These are phyloP conservation scores for Erodium texanum DNA, from an alignment of 441 rosid genomes.

Conservation along the genomic window DNA sequence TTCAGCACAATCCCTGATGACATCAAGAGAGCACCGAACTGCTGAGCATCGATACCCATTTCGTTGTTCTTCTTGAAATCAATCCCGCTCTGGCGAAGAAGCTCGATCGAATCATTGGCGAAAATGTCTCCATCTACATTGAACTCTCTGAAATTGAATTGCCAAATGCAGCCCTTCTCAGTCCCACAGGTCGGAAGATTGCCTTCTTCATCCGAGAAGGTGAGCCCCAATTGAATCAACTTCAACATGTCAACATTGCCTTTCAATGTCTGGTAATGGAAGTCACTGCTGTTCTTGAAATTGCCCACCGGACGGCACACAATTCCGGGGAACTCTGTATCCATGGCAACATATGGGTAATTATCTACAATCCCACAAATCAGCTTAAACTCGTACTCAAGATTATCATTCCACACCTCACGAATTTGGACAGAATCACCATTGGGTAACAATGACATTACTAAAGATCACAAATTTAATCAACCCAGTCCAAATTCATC, in stretches of 20 bases:
- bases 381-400: slow-evolving; percentile 39
- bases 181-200: slow-evolving; percentile 52
- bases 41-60: slow-evolving; percentile 35
- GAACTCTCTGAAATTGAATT: slow-evolving; percentile 53
- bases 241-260: slow-evolving; percentile 49
- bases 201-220: slow-evolving; percentile 52
- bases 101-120: slow-evolving; percentile 46
- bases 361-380: slow-evolving; percentile 41
- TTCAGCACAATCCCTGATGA: slow-evolving; percentile 56
- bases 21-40: slow-evolving; percentile 51
- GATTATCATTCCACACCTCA: slow-evolving; percentile 51
- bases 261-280: slow-evolving; percentile 48
- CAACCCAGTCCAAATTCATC: slow-evolving; percentile 1
- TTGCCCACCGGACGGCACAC: slow-evolving; percentile 43
- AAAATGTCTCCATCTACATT: slow-evolving; percentile 34
- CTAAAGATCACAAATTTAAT: slow-evolving; percentile 11
- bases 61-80: slow-evolving; percentile 37
- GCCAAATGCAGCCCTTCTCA: slow-evolving; percentile 52
- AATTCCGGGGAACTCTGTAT: slow-evolving; percentile 61
- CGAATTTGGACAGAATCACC: slow-evolving; percentile 49
- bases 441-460: slow-evolving; percentile 44
- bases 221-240: slow-evolving; percentile 52
- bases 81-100: slow-evolving; percentile 47
- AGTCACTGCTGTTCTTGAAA: slow-evolving; percentile 44
- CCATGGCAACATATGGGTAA: slow-evolving; percentile 54